A percentile compares a stretch with the other conserved stretches of the same genome.
phyloP scores from a whole-genome alignment of 2,329 filamentous ascomycete genomes.

The Xylariaceae sp. region DNA sequence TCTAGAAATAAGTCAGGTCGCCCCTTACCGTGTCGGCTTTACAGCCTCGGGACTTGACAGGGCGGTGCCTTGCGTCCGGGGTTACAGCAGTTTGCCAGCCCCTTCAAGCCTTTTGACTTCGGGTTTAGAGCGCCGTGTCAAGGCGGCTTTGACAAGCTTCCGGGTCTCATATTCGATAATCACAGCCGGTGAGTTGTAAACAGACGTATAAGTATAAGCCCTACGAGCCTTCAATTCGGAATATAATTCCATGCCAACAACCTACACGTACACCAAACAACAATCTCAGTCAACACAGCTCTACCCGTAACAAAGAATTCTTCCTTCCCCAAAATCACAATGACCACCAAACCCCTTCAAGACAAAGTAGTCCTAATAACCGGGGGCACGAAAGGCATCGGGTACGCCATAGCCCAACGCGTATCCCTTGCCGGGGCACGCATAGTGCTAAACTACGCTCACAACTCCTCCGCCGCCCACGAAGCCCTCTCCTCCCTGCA shows the following conservation, averaged over 20 bases:
- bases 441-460: slow-evolving; percentile 65
- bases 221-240: too few relatives aligned
- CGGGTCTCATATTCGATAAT: too few relatives aligned
- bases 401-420: slow-evolving; percentile 62
- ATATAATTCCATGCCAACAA: too few relatives aligned
- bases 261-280: too few relatives aligned
- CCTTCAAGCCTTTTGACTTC: neutral
- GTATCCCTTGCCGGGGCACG: slow-evolving; percentile 62
- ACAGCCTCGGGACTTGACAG: neutral
- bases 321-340: neutral
- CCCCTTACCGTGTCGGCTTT: neutral
- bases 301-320: neutral
- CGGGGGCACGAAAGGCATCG: slow-evolving; percentile 65
- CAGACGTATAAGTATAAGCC: too few relatives aligned
- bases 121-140: neutral
- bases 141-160: too few relatives aligned
- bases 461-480: slow-evolving; percentile 53
- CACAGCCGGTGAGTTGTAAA: too few relatives aligned
- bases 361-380: slow-evolving; percentile 58
- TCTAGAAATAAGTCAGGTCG: too few relatives aligned
- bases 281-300: neutral
- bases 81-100: neutral
- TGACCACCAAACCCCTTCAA: slow-evolving; percentile 12
- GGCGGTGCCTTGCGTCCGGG: neutral
- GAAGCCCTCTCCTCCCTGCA: slow-evolving; percentile 49